Conservation (phyloP, 106 monocot genomes). For the Dendrobium catenatum region DNA sequence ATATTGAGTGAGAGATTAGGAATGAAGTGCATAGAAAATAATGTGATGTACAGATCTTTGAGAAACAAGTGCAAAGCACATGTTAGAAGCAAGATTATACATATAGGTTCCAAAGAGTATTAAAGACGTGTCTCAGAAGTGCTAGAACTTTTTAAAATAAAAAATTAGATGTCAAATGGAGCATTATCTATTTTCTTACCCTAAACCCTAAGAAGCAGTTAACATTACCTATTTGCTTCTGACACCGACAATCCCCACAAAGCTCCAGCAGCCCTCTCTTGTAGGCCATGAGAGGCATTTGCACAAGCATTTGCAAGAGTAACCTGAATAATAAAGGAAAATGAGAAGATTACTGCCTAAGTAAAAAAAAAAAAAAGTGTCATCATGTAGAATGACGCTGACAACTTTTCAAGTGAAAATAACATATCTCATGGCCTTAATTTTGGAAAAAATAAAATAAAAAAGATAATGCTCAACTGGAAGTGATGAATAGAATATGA, state of each 20-base stretch:
- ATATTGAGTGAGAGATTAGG: too few species aligned
- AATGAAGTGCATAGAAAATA: too few species aligned
- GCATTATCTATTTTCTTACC: too few species aligned
- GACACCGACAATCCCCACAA: conserved; percentile 98
- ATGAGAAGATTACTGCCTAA: not conserved
- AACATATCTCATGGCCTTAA: not conserved
- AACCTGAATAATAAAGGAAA: conserved; percentile 43
- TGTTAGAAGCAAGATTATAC: too few species aligned
- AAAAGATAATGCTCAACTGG: not conserved
- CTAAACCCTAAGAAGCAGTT: not conserved
- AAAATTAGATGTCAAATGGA: too few species aligned
- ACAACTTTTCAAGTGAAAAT: not conserved
- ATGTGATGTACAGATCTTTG: too few species aligned
- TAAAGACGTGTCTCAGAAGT: too few species aligned
- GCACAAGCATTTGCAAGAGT: conserved; percentile 72
- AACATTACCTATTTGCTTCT: conserved; percentile 85
- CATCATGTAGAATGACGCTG: not conserved
- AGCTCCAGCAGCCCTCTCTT: conserved; percentile 98
- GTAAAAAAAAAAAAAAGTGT: not conserved
- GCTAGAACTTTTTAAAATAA: too few species aligned
- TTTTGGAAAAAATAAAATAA: not conserved
- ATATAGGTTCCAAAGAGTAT: too few species aligned
- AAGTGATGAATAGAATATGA: not conserved
- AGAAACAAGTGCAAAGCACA: too few species aligned
- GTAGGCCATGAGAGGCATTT: conserved; percentile 89